These are phyloP conservation scores for Botrytis aclada DNA, from an alignment of 2,329 filamentous ascomycete genomes.

Conservation along the genomic window DNA sequence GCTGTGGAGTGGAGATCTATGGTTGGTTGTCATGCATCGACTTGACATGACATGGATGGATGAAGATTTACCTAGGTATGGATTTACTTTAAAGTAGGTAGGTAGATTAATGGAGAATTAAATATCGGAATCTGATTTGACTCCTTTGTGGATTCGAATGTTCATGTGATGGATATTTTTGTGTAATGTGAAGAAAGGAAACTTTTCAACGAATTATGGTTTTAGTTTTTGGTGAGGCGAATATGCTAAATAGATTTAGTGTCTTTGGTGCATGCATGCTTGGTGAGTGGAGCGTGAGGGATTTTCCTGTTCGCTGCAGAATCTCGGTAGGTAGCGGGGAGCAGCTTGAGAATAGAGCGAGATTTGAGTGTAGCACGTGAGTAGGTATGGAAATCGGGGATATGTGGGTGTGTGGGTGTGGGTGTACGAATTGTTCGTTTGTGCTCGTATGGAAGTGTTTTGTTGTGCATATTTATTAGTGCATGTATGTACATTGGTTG, in stretches of 20 bases:
- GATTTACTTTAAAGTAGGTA: conserved; percentile 2
- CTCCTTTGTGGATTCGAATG: not conserved
- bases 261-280: not conserved
- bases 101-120: not conserved
- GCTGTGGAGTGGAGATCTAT: not conserved
- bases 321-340: not conserved
- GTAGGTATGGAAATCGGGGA: too few relatives aligned
- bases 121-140: not conserved
- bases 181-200: not conserved
- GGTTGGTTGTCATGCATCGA: not conserved
- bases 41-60: not conserved
- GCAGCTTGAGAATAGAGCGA: not conserved
- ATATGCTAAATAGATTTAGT: not conserved
- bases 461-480: not conserved
- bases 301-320: not conserved
- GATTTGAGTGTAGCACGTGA: too few relatives aligned
- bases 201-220: not conserved
- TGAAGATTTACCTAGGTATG: not conserved
- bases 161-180: not conserved
- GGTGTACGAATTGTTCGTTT: not conserved
- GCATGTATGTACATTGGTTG: too few relatives aligned
- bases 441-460: too few relatives aligned
- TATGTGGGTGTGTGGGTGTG: too few relatives aligned
- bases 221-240: not conserved
- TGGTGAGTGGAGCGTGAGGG: not conserved